A percentile compares a stretch with the other conserved stretches of the same genome.
These are phyloP conservation scores for Pachysandra terminalis DNA, from an alignment of 164 flowering plant genomes.

Conservation along the genomic window DNA sequence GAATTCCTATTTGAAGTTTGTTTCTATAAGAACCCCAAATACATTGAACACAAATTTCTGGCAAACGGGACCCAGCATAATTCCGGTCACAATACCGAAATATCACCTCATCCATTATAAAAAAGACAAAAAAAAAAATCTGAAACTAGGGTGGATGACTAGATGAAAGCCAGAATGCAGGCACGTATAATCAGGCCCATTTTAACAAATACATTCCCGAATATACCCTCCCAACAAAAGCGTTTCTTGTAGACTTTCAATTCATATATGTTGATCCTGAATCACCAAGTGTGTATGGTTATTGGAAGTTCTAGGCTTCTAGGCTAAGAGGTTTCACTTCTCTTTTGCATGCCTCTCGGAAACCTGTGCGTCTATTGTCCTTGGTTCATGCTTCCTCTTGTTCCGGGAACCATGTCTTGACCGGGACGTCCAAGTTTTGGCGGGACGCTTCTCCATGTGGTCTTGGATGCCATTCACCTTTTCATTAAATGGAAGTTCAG, in stretches of 20 bases:
- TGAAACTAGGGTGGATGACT: neutral
- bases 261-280: conserved; percentile 6
- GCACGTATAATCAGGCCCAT: neutral
- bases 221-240: neutral
- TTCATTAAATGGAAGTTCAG: conserved; percentile 60
- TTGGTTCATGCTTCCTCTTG: conserved; percentile 64
- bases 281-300: too few species aligned
- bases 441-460: conserved; percentile 37
- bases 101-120: neutral
- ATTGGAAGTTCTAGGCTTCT: conserved; percentile 3
- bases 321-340: conserved; percentile 18
- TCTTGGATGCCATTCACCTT: conserved; percentile 35
- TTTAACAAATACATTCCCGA: neutral
- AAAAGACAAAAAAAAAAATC: neutral
- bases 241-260: neutral
- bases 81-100: too few species aligned
- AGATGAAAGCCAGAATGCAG: neutral
- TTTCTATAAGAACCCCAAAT: neutral
- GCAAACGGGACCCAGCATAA: neutral
- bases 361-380: conserved; percentile 33
- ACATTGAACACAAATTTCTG: neutral
- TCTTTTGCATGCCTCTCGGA: conserved; percentile 32
- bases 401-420: conserved; percentile 53
- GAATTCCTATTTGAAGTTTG: neutral
- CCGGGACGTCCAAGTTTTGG: conserved; percentile 43